Evolutionary conservation across 257 asterid species (phyloP).

Genomic region (Plantago major): DNA sequence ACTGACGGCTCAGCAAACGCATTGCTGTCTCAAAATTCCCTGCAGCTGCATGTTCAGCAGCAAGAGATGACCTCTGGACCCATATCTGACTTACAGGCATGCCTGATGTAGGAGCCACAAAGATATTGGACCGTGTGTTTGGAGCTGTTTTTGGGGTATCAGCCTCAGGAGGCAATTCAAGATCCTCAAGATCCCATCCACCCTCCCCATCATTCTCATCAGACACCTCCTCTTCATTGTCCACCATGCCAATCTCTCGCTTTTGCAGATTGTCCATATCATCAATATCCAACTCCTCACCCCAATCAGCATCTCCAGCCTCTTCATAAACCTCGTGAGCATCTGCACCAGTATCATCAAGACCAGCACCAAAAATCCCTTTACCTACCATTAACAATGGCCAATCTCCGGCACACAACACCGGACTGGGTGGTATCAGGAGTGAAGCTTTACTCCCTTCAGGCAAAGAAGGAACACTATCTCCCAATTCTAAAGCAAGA

Average conservation of each 20-base stretch:
- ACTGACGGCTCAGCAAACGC: slow-evolving; percentile 70
- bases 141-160: slow-evolving; percentile 61
- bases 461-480: slow-evolving; percentile 43
- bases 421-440: slow-evolving; percentile 51
- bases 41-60: slow-evolving; percentile 93
- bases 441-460: slow-evolving; percentile 38
- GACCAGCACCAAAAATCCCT: slow-evolving; percentile 76
- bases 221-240: slow-evolving; percentile 37
- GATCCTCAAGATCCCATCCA: slow-evolving; percentile 85
- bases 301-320: slow-evolving; percentile 60
- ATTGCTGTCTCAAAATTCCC: slow-evolving; percentile 88
- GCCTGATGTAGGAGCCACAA: slow-evolving; percentile 61
- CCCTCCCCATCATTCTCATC: slow-evolving; percentile 60
- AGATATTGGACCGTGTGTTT: slow-evolving; percentile 53
- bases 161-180: slow-evolving; percentile 66
- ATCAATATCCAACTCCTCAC: slow-evolving; percentile 33
- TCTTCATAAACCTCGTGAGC: slow-evolving; percentile 52
- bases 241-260: slow-evolving; percentile 32
- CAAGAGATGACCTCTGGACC: slow-evolving; percentile 83
- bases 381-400: slow-evolving; percentile 73
- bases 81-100: slow-evolving; percentile 93
- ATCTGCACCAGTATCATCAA: slow-evolving; percentile 44
- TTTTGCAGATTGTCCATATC: slow-evolving; percentile 44
- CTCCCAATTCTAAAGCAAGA: slow-evolving; percentile 42
- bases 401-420: slow-evolving; percentile 72